Evolutionary conservation across 495 filamentous ascomycete genomes (phyloP), one percentile per base, ranked within the genome.

Genomic region (Cenococcum geophilum): DNA sequence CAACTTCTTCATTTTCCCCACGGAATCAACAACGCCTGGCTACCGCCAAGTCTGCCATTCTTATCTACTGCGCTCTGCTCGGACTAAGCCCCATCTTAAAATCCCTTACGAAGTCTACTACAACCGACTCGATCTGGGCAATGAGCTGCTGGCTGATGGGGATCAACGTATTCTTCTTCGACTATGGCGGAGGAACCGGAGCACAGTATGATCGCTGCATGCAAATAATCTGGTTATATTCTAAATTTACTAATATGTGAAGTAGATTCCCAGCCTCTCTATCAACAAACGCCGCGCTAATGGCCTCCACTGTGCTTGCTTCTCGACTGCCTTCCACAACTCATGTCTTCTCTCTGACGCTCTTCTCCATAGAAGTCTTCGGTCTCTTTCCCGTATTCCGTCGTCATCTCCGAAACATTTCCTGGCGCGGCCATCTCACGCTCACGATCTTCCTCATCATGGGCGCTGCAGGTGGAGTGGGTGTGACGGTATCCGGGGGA

Each of bases 341-440:
- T 0, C 91, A 97, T 70, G 93, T 98, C 9, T 98, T 98, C 75
- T 92, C 88, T 57, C 80, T 98, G 4, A 96, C 92, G 25, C 80
- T 98, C 1, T 97, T 97, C 78, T 88, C 84, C 60, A 98, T 98
- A 70, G 91, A 98, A 72, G 91, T 97, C 5, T 98, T 98, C 68
- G 93, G 91, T 0, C 79, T 98, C 11, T 98, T 97, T 68, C 93
- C 93, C 12, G 90, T 97, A 1, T 98, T 98, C 69, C 80, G 95
- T 9, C 83, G 91, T 5, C 89, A 95, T 63, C 80, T 96, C 5
- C 83, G 90, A 20, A 88, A 91, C 68, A 81, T 86, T 16, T 89
- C 84, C 49, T 95, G 89, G 90, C 82, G 78, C 4, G 89, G 90
- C 22, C 93, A 98, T 67, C 77, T 93, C 3, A 61, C 81, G 0